Conservation (phyloP, 306 rosid species). For the Cucumis melo region DNA sequence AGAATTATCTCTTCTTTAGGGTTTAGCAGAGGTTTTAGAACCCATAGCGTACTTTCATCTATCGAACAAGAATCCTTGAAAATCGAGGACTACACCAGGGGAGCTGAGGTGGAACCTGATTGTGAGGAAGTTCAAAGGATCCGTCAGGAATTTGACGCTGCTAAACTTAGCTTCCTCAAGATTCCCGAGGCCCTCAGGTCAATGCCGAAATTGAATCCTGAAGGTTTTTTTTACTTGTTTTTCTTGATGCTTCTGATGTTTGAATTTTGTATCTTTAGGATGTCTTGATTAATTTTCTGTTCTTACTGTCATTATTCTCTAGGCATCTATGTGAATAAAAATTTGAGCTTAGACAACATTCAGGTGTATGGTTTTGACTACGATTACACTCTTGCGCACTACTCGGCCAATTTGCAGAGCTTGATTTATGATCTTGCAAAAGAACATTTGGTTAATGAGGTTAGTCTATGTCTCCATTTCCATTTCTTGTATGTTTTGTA, state of each 20-base stretch:
- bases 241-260: background rate
- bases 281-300: background rate
- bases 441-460: constrained; percentile 80
- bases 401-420: constrained; percentile 68
- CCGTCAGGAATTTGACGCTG: constrained; percentile 50
- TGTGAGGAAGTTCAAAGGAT: constrained; percentile 34
- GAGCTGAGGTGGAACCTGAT: constrained; percentile 11
- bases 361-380: constrained; percentile 93
- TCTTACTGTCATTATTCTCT: constrained; percentile 16
- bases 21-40: constrained; percentile 27
- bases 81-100: constrained; percentile 1
- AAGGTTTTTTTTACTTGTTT: constrained; percentile 33
- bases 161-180: constrained; percentile 44
- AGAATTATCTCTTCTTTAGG: constrained; percentile 19
- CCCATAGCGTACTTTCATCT: constrained; percentile 23
- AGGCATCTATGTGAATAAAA: constrained; percentile 88
- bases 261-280: background rate
- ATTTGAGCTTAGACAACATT: constrained; percentile 59
- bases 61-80: constrained; percentile 13
- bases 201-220: constrained; percentile 76
- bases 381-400: constrained; percentile 91
- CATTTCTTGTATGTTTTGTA: background rate
- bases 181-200: constrained; percentile 47
- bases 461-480: constrained; percentile 12
- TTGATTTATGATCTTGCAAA: constrained; percentile 91